Evolutionary conservation across 768 basidiomycete genomes (phyloP), one percentile per base, ranked within the genome.

Genomic region (Russula sp.): DNA sequence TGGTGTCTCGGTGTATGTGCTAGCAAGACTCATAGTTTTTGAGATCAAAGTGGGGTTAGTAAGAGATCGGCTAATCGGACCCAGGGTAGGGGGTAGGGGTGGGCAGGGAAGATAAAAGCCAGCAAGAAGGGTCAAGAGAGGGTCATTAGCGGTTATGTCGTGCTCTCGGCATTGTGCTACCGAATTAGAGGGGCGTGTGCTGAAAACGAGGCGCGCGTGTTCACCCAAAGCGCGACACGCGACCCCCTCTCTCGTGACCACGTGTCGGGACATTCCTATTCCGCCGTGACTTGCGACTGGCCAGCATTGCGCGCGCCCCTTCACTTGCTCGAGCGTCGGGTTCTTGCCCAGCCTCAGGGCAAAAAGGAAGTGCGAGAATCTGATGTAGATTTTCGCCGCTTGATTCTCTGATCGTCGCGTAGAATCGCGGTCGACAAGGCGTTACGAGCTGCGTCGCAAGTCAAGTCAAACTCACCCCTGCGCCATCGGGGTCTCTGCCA

Each of bases 11-110:
- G 59, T 54, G 35, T 58, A 54, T 34, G 18, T 43, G 22, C 47
- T 32, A 35, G 60, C 36, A 34, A 63, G 34, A 41, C 60, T 58
- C 60, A 65, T 63, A 20, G 7, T 45, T 16, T 45, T n/a, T 6
- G 16, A 14, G 18, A 49, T 13, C 2, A 9, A 34, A 14, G n/a
- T 46, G n/a, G 10, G 10, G 43, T 53, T 7, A 38, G 41, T 46
- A 2, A 50, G 25, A 42, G 47, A 16, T 36, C 8, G 36, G 42
- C 18, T 14, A 42, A 29, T 41, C 22, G 10, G 13, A 29, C 29
- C 29, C 11, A 46, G 18, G 34, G 25, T 29, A 29, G 25, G 25
- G 25, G 25, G 25, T 29, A 29, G 25, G 25, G 25, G 25, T 29
- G 25, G 25, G 25, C 3, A 29, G 25, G 25, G 25, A 16, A 34